phyloP scores from a whole-genome alignment of 805 yeast genomes.

The Candida nonsorbophila region DNA sequence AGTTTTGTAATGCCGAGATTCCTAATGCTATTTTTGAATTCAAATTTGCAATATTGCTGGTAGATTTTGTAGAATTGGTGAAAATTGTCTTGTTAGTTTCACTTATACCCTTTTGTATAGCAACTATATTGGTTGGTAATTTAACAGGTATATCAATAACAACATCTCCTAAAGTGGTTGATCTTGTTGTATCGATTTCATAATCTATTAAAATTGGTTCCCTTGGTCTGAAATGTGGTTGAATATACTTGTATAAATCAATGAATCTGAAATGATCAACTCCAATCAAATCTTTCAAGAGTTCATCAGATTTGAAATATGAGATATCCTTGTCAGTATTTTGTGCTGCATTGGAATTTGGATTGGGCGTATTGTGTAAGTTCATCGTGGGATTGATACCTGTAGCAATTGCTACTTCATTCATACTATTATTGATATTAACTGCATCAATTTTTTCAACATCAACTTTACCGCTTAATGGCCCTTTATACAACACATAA shows the following conservation, averaged over 20 bases:
- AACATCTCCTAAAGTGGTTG: conserved; percentile 74
- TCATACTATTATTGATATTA: conserved; percentile 11
- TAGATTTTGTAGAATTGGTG: conserved; percentile 39
- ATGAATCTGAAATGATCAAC: conserved; percentile 58
- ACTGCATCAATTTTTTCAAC: conserved; percentile 34
- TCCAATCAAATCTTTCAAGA: conserved; percentile 41
- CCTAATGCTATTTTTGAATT: conserved; percentile 43
- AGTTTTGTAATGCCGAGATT: conserved; percentile 47
- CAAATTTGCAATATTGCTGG: conserved; percentile 36
- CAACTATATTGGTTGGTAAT: conserved; percentile 31
- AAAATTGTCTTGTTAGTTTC: conserved; percentile 35
- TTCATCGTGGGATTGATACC: conserved; percentile 7
- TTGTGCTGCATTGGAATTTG: conserved; percentile 4
- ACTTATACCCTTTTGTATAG: conserved; percentile 31
- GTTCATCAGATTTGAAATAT: conserved; percentile 37
- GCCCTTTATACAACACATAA: conserved; percentile 64
- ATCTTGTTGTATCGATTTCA: conserved; percentile 68
- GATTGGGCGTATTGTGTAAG: conserved; percentile 5
- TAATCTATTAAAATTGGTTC: conserved; percentile 78
- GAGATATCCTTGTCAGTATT: conserved; percentile 29
- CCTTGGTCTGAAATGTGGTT: conserved; percentile 69
- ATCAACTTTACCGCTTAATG: conserved; percentile 34
- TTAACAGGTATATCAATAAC: conserved; percentile 63
- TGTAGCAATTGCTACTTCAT: conserved; percentile 10
- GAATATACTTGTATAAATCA: conserved; percentile 63